phyloP scores from a whole-genome alignment of 768 basidiomycete species.

The Kwoniella botswanensis region DNA sequence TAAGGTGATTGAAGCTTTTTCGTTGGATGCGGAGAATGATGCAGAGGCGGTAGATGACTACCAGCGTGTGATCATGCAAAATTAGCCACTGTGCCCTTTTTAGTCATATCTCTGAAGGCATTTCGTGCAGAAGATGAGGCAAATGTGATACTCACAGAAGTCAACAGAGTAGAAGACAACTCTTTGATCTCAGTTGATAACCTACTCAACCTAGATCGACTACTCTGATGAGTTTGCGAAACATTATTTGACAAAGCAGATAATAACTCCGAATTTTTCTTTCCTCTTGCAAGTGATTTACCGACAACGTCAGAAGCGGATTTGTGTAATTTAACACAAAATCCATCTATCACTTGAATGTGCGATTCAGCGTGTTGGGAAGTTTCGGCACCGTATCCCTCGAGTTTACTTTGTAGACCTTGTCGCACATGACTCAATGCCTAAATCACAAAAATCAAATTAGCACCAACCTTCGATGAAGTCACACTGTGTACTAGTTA shows the following conservation, averaged over 20 bases:
- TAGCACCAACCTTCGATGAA: background rate
- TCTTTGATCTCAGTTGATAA: constrained; percentile 9
- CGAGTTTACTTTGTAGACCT: constrained; percentile 26
- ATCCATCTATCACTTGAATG: constrained; percentile 34
- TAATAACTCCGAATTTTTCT: constrained; percentile 25
- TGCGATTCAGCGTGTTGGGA: constrained; percentile 28
- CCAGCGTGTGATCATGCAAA: background rate
- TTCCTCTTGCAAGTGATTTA: constrained; percentile 20
- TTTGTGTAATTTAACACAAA: constrained; percentile 32
- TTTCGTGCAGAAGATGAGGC: no score
- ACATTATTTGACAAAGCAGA: constrained; percentile 13
- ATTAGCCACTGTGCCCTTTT: no score
- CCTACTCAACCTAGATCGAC: constrained; percentile 2
- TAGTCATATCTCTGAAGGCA: no score
- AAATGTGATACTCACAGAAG: constrained; percentile 23
- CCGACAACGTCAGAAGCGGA: constrained; percentile 24
- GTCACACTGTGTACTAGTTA: background rate
- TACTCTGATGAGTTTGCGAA: constrained; percentile 18
- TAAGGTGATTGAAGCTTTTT: constrained; percentile 25
- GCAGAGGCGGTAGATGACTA: constrained; percentile 41
- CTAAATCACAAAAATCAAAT: constrained; percentile 6
- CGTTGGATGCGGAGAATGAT: constrained; percentile 26
- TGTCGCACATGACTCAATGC: constrained; percentile 29
- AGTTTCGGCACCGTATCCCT: constrained; percentile 28
- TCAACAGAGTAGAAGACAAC: constrained; percentile 16